A percentile compares a stretch with the other conserved stretches of the same genome.
These are phyloP conservation scores for Murraya paniculata DNA, from an alignment of 345 rosid species.

Conservation along the genomic window DNA sequence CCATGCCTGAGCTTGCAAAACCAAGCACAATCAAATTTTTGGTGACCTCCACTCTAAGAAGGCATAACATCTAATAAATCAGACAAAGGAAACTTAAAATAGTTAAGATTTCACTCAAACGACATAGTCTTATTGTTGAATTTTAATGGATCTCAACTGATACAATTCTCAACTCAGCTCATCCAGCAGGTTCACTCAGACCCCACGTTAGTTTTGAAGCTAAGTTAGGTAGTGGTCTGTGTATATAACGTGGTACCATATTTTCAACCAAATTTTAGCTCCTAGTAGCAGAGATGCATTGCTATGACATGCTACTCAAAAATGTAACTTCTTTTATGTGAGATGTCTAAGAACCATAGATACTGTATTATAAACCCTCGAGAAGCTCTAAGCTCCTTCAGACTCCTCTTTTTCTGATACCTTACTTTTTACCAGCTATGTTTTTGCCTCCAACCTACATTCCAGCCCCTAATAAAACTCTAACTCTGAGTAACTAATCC, in stretches of 20 bases:
- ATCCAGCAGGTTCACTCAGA: not conserved
- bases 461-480: not conserved
- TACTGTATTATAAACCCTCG: not conserved
- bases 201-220: not conserved
- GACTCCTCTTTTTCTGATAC: not conserved
- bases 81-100: not conserved
- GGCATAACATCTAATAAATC: not conserved
- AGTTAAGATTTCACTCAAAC: not conserved
- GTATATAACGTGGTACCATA: not conserved
- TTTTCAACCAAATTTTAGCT: not conserved
- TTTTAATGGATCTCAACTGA: not conserved
- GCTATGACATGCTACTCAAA: not conserved
- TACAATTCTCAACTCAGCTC: not conserved
- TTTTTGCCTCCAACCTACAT: not conserved
- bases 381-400: not conserved
- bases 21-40: not conserved
- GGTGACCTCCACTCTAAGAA: not conserved
- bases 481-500: not conserved
- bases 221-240: not conserved
- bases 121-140: not conserved
- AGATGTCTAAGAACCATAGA: not conserved
- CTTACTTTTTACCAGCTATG: not conserved
- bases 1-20: constrained; percentile 15
- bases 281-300: not conserved
- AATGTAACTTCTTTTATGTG: not conserved